Evolutionary conservation across 108 stramenopile species (phyloP), one percentile per base, ranked within the genome.

Genomic region (Tribonema minus): DNA sequence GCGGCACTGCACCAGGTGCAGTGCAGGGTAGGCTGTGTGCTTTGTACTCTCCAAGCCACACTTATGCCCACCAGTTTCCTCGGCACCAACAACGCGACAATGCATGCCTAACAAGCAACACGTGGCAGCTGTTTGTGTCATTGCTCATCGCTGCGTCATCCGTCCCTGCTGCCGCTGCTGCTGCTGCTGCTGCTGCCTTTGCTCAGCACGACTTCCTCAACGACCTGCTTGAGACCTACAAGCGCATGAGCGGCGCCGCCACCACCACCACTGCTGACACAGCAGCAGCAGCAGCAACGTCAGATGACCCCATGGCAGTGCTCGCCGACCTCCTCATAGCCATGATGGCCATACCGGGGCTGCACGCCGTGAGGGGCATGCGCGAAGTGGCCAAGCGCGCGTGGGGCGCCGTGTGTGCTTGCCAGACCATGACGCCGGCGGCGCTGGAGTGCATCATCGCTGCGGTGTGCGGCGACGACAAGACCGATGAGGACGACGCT

Each of bases 181-280:
- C 36, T 79, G 38, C 41, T 70, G 36, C 60, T 63, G 30, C 39
- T 58, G 29, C 67, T 79, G 34, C 61, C 65, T 68, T 33, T 79
- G 67, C 61, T 70, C 3, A 68, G 0, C 20, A 40, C 39, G 41
- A 68, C 41, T 68, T 66, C 37, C 37, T 79, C 37, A 61, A 9
- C 7, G 77, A 79, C 40, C 77, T 79, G 58, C 38, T 79, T 29
- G 77, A 79, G 33, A 79, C 77, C 26, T 79, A 79, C 61, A 67
- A 68, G 26, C 67, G 77, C 37, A 70, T 79, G 68, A 54, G 46
- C 20, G 20, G 46, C 20, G 9, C 46, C 20, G 46, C 9, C 20
- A 54, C 46, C 20, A 20, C 46, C 9, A 54, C 9, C 9, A 54
- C 46, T 15, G n/a, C n/a, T n/a, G n/a, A n/a, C n/a, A n/a, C n/a